phyloP scores from a whole-genome alignment of 176 grass and related monocot species.

The Oryza brachyantha region DNA sequence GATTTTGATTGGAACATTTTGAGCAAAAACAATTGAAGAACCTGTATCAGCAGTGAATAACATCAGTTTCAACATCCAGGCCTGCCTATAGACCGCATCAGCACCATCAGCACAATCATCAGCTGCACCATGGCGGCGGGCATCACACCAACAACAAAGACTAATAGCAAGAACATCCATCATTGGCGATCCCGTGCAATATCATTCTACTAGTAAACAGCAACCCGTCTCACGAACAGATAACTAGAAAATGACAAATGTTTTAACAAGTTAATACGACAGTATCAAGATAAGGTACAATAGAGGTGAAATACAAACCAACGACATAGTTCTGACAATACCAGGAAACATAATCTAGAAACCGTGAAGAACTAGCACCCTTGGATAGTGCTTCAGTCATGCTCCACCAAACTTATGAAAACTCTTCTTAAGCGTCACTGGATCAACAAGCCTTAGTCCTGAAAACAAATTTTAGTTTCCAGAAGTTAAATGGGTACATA shows the following conservation, averaged over 20 bases:
- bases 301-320: conserved; percentile 30
- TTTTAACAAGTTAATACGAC: conserved; percentile 49
- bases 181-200: conserved; percentile 34
- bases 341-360: conserved; percentile 35
- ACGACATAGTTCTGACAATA: conserved; percentile 22
- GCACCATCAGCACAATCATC: conserved; percentile 36
- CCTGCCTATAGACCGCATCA: conserved; percentile 21
- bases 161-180: conserved; percentile 55
- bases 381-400: conserved; percentile 35
- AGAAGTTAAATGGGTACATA: background rate
- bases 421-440: background rate
- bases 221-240: conserved; percentile 53
- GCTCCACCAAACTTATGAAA: conserved; percentile 11
- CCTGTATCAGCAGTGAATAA: conserved; percentile 16
- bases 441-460: conserved; percentile 34
- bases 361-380: conserved; percentile 46
- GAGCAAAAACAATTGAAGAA: conserved; percentile 2
- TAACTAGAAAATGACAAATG: conserved; percentile 65
- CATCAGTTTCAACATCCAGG: conserved; percentile 16
- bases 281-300: conserved; percentile 12
- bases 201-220: conserved; percentile 49
- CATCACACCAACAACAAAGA: conserved; percentile 47
- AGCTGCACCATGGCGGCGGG: conserved; percentile 26
- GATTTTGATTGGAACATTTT: conserved; percentile 30
- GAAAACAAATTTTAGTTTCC: conserved; percentile 18